Conservation (phyloP, 352 stramenopile species). For the Phytophthora sojae region DNA sequence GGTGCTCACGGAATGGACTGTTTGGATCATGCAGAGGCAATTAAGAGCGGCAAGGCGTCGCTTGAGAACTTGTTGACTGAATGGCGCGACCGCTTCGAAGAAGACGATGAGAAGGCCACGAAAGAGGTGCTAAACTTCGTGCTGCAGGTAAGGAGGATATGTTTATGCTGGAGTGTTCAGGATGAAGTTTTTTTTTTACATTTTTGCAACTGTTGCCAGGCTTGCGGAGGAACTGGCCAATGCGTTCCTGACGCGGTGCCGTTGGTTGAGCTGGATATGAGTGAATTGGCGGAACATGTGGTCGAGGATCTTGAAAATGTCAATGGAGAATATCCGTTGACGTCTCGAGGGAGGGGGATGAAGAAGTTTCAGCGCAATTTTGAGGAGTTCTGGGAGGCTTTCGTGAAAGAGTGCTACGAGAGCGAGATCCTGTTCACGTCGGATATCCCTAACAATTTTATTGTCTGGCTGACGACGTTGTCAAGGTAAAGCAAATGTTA, state of each 20-base stretch:
- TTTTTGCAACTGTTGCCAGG: slow-evolving; percentile 22
- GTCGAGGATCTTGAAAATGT: slow-evolving; percentile 69
- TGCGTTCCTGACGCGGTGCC: slow-evolving; percentile 58
- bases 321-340: slow-evolving; percentile 73
- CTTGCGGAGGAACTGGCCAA: slow-evolving; percentile 62
- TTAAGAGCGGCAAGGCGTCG: slow-evolving; percentile 62
- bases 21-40: slow-evolving; percentile 50
- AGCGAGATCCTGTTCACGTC: slow-evolving; percentile 85
- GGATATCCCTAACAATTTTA: slow-evolving; percentile 62
- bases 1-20: slow-evolving; percentile 2
- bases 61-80: slow-evolving; percentile 60
- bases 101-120: slow-evolving; percentile 54
- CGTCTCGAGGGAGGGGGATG: slow-evolving; percentile 60
- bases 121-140: slow-evolving; percentile 85
- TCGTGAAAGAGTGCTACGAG: slow-evolving; percentile 82
- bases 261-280: slow-evolving; percentile 82
- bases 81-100: slow-evolving; percentile 81
- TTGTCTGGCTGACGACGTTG: slow-evolving; percentile 86
- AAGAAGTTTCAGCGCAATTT: slow-evolving; percentile 78
- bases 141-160: slow-evolving; percentile 50
- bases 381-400: slow-evolving; percentile 78
- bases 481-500: slow-evolving; percentile 54
- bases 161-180: slow-evolving; percentile 13
- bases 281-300: slow-evolving; percentile 67
- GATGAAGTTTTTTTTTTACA: slow-evolving; percentile 23